These are phyloP conservation scores for Cercospora sesami DNA, from an alignment of 2,329 filamentous ascomycete genomes.

Conservation along the genomic window DNA sequence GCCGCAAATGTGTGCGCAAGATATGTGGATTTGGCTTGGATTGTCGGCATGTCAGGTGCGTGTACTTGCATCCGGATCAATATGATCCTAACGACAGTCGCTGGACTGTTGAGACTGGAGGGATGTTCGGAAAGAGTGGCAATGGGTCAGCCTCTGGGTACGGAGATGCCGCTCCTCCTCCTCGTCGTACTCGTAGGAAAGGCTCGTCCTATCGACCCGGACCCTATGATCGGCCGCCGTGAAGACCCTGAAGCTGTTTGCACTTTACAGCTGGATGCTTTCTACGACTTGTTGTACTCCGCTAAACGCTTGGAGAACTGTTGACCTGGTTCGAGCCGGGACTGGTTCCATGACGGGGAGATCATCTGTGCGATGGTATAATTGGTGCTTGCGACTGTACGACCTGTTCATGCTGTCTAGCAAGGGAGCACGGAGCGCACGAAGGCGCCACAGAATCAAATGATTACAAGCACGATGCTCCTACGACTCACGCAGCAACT, in stretches of 20 bases:
- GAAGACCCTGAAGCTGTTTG: background rate
- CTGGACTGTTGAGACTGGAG: background rate
- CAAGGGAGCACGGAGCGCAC: background rate
- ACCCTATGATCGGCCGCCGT: background rate
- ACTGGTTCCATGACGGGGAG: too few relatives aligned
- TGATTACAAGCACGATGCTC: background rate
- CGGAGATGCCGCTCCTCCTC: background rate
- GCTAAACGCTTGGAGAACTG: too few relatives aligned
- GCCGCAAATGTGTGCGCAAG: background rate
- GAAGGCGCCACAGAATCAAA: background rate
- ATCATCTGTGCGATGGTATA: background rate
- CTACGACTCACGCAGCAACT: background rate
- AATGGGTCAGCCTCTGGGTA: background rate
- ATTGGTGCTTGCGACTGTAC: background rate
- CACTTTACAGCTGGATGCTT: background rate
- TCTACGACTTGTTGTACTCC: background rate
- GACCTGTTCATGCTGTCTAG: background rate
- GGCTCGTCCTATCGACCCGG: background rate
- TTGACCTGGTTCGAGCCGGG: too few relatives aligned
- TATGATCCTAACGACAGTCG: background rate
- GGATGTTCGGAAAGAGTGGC: background rate
- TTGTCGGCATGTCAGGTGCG: background rate
- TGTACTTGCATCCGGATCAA: background rate
- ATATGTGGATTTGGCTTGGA: background rate
- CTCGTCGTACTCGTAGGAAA: background rate